Conservation (phyloP, 2,329 filamentous ascomycete species). For the Chrysosporium keratinophilum region DNA sequence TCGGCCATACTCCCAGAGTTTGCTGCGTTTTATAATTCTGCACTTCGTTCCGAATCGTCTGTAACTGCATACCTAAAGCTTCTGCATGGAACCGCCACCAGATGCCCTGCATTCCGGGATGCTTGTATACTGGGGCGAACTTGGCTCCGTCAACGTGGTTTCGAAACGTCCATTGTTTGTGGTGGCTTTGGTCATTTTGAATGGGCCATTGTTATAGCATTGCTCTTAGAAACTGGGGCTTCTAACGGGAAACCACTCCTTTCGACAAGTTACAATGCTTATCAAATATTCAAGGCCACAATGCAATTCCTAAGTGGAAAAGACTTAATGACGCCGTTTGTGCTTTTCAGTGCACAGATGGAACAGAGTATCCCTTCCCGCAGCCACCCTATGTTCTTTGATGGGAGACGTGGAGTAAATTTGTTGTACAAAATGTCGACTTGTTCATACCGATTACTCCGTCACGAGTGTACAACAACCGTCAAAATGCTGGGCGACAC, state of each 20-base stretch:
- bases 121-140: conserved; percentile 75
- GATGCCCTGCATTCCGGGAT: conserved; percentile 65
- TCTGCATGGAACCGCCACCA: conserved; percentile 57
- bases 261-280: conserved; percentile 72
- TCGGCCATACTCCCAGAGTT: neutral
- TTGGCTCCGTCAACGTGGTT: conserved; percentile 83
- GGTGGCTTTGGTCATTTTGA: conserved; percentile 93
- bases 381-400: conserved; percentile 63
- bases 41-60: conserved; percentile 65
- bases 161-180: conserved; percentile 55
- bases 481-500: conserved; percentile 64
- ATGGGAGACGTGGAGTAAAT: conserved; percentile 64
- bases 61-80: conserved; percentile 65
- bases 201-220: conserved; percentile 69
- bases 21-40: conserved; percentile 83
- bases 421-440: conserved; percentile 80
- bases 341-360: conserved; percentile 30
- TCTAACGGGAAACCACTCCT: conserved; percentile 61
- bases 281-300: conserved; percentile 87
- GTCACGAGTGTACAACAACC: conserved; percentile 63
- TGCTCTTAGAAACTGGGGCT: conserved; percentile 69
- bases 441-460: conserved; percentile 68
- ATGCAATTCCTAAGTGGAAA: conserved; percentile 74
- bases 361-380: conserved; percentile 26
- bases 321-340: conserved; percentile 60